Evolutionary conservation across 352 stramenopile species (phyloP).

Genomic region (Globisporangium paroecandrum): DNA sequence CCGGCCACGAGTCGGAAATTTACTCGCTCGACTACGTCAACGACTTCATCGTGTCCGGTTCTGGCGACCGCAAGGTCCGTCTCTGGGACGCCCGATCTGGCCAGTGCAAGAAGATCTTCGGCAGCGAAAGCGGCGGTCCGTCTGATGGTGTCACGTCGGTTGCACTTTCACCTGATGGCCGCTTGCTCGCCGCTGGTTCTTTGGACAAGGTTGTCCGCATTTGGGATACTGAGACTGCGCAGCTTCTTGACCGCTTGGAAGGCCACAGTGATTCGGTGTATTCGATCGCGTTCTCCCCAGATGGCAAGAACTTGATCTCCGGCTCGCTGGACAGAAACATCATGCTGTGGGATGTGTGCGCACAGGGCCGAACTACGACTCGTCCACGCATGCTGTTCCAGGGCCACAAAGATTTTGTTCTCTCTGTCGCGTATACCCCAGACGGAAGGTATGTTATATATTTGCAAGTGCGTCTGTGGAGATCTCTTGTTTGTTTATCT

Average conservation of each 20-base stretch:
- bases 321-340: slow-evolving; percentile 83
- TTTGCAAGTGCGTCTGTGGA: neutral
- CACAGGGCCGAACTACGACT: slow-evolving; percentile 73
- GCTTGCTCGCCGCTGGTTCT: slow-evolving; percentile 69
- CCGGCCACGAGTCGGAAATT: slow-evolving; percentile 83
- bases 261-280: slow-evolving; percentile 86
- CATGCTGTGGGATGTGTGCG: slow-evolving; percentile 84
- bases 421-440: slow-evolving; percentile 83
- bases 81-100: slow-evolving; percentile 80
- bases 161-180: slow-evolving; percentile 72
- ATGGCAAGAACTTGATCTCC: slow-evolving; percentile 86
- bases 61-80: slow-evolving; percentile 76
- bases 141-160: slow-evolving; percentile 83
- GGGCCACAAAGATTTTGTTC: slow-evolving; percentile 85
- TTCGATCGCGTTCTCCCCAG: slow-evolving; percentile 84
- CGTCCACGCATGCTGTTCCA: slow-evolving; percentile 85
- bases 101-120: slow-evolving; percentile 84
- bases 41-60: slow-evolving; percentile 85
- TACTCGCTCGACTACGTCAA: slow-evolving; percentile 87
- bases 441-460: slow-evolving; percentile 63
- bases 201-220: slow-evolving; percentile 86
- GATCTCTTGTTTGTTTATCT: too few relatives aligned
- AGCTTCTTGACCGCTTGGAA: slow-evolving; percentile 78
- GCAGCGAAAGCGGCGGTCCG: slow-evolving; percentile 72
- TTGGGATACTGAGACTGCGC: slow-evolving; percentile 80